Conservation (phyloP, 441 rosid genomes). For the Erysimum cheiri region DNA sequence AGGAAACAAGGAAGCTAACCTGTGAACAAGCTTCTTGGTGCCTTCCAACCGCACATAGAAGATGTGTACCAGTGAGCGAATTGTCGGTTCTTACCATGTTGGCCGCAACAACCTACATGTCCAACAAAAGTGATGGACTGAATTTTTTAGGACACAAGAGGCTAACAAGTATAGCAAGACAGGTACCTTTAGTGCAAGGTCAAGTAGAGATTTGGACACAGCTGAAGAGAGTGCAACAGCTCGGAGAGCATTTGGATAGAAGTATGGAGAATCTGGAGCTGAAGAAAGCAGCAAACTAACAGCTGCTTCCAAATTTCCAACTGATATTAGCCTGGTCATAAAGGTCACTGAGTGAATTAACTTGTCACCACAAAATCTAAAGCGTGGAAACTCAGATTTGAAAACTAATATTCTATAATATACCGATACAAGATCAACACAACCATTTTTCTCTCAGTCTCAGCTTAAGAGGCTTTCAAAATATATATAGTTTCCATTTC, state of each 20-base stretch:
- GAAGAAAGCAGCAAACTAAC: constrained; percentile 94
- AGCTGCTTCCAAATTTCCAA: constrained; percentile 97
- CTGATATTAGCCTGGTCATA: constrained; percentile 75
- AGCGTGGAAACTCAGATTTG: constrained; percentile 15
- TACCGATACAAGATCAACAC: background rate
- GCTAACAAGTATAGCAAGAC: constrained; percentile 1
- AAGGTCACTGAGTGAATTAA: constrained; percentile 30
- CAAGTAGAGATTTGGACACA: constrained; percentile 93
- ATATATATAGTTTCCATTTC: constrained; percentile 1
- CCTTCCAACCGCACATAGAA: constrained; percentile 96
- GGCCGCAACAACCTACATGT: constrained; percentile 88
- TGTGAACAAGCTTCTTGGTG: constrained; percentile 99
- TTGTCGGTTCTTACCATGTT: constrained; percentile 95
- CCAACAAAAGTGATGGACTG: constrained; percentile 19
- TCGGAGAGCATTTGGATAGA: constrained; percentile 94
- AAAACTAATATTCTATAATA: constrained; percentile 1
- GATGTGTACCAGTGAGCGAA: constrained; percentile 93
- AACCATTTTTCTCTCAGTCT: constrained; percentile 1
- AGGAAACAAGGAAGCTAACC: constrained; percentile 55
- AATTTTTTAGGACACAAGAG: background rate
- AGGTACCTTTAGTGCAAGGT: constrained; percentile 89
- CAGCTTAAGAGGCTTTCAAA: constrained; percentile 9
- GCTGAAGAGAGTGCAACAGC: constrained; percentile 99
- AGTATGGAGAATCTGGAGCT: constrained; percentile 89
- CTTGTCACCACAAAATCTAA: constrained; percentile 31